phyloP scores from a whole-genome alignment of 495 filamentous ascomycete genomes.

The Venustampulla echinocandica region DNA sequence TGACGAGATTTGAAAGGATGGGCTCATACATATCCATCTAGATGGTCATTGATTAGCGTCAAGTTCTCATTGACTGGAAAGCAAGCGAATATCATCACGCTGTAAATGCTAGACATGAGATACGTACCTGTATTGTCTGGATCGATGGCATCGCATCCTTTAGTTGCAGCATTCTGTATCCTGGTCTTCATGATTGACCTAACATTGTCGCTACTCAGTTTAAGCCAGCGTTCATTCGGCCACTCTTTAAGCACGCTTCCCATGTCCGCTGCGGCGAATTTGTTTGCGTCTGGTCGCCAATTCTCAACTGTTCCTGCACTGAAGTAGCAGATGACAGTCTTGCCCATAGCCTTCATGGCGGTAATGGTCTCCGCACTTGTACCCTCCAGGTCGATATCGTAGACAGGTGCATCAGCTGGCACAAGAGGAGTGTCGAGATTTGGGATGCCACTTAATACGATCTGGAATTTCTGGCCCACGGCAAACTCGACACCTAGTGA shows the following conservation, averaged over 20 bases:
- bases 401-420: background rate
- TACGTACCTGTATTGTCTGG: slow-evolving; percentile 1
- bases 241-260: background rate
- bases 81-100: too few species aligned
- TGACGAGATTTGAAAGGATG: too few species aligned
- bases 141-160: slow-evolving; percentile 4
- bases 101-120: too few species aligned
- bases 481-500: background rate
- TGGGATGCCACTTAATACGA: background rate
- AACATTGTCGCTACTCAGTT: background rate
- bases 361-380: background rate
- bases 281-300: background rate
- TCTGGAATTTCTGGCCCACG: slow-evolving; percentile 2
- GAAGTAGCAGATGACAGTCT: slow-evolving; percentile 4
- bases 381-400: background rate
- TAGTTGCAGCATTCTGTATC: background rate
- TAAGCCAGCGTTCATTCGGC: background rate
- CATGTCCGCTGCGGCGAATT: background rate
- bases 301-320: slow-evolving; percentile 1
- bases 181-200: background rate
- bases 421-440: background rate
- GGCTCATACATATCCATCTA: background rate
- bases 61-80: background rate
- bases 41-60: background rate
- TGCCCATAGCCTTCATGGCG: background rate